Conservation (phyloP, 164 flowering plant species). For the Cinnamomum micranthum region DNA sequence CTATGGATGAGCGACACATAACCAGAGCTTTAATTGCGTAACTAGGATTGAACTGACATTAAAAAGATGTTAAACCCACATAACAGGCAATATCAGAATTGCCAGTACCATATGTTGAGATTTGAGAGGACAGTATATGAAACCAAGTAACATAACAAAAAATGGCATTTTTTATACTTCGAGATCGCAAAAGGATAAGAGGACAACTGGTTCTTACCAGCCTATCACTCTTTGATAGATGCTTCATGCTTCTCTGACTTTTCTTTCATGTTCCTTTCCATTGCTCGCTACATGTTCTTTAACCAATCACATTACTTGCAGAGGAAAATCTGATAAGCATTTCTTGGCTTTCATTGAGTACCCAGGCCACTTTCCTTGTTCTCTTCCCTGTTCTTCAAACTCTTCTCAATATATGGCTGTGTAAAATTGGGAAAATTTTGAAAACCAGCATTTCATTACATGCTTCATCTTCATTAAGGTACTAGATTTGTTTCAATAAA, state of each 20-base stretch:
- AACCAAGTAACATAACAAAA: not conserved
- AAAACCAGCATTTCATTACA: not conserved
- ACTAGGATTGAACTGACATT: too few species aligned
- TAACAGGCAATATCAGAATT: too few species aligned
- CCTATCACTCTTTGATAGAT: slow-evolving; percentile 28
- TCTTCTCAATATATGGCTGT: slow-evolving; percentile 43
- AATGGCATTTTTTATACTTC: not conserved
- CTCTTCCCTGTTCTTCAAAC: slow-evolving; percentile 24
- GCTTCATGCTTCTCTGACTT: slow-evolving; percentile 28
- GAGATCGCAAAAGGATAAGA: not conserved
- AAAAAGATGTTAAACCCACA: too few species aligned
- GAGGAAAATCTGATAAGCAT: slow-evolving; percentile 29
- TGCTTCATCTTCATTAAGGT: not conserved
- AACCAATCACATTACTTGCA: slow-evolving; percentile 26
- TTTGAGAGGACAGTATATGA: too few species aligned
- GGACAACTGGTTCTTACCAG: slow-evolving; percentile 18
- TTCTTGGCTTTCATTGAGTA: slow-evolving; percentile 8
- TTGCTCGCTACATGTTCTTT: slow-evolving; percentile 19
- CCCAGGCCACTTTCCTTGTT: not conserved
- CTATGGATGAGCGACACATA: too few species aligned
- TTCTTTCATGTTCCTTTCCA: slow-evolving; percentile 13
- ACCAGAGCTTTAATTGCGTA: too few species aligned
- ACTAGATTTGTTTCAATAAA: not conserved
- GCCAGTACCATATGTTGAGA: too few species aligned
- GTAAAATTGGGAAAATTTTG: not conserved